Evolutionary conservation across 257 asterid genomes (phyloP).

Genomic region (Nicotiana tabacum): DNA sequence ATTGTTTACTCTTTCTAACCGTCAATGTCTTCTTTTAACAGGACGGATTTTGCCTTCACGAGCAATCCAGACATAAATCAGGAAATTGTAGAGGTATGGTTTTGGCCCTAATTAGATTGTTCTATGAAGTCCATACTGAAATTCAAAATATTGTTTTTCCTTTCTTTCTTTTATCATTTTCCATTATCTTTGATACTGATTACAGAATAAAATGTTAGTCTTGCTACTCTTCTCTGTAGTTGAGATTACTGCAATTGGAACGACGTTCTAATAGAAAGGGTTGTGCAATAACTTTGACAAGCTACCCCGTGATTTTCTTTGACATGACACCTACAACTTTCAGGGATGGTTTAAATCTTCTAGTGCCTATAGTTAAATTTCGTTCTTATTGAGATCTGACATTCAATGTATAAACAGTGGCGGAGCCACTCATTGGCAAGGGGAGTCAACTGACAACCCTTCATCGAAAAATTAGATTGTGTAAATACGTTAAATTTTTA

Average conservation of each 20-base stretch:
- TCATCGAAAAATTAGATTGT: too few species aligned
- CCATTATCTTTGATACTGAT: not conserved
- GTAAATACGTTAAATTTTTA: too few species aligned
- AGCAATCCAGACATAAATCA: not conserved
- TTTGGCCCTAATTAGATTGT: not conserved
- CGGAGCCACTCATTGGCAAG: too few species aligned
- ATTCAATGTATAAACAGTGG: too few species aligned
- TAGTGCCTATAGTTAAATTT: not conserved
- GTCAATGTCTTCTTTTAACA: not conserved
- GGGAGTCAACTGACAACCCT: too few species aligned
- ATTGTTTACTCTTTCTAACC: not conserved
- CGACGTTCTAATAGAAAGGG: too few species aligned
- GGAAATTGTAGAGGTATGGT: not conserved
- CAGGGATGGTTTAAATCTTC: not conserved
- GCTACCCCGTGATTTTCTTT: too few species aligned
- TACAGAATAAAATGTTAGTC: not conserved
- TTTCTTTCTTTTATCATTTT: not conserved
- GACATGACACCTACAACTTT: not conserved
- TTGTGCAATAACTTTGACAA: too few species aligned
- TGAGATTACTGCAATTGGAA: not conserved
- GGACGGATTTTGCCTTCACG: not conserved
- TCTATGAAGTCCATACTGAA: not conserved
- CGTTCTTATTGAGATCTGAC: too few species aligned
- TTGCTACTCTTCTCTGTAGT: not conserved
- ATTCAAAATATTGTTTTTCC: too few species aligned